Evolutionary conservation across 108 stramenopile genomes (phyloP).

Genomic region (Licmophora abbreviata): DNA sequence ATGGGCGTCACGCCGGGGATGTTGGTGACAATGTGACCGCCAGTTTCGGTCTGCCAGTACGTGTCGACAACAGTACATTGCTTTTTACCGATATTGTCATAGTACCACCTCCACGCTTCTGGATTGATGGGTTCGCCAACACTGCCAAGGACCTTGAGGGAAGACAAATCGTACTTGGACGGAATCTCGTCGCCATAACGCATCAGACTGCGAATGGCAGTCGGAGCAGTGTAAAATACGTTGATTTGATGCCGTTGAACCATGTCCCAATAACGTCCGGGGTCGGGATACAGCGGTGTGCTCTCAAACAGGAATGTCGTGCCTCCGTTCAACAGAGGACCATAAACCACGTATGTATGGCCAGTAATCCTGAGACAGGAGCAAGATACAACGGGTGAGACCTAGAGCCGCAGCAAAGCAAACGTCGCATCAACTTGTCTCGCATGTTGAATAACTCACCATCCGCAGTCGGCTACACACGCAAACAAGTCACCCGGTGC

Average conservation of each 20-base stretch:
- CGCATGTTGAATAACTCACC: constrained; percentile 29
- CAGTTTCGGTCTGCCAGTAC: constrained; percentile 99
- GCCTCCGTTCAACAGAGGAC: constrained; percentile 85
- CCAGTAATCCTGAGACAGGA: too few species aligned
- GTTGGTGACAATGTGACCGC: constrained; percentile 92
- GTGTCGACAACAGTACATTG: constrained; percentile 94
- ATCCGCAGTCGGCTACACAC: constrained; percentile 93
- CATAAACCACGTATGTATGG: constrained; percentile 94
- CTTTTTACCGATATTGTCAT: constrained; percentile 82
- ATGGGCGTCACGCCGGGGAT: constrained; percentile 93
- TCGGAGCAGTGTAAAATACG: constrained; percentile 87
- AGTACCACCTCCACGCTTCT: constrained; percentile 98
- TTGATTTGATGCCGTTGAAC: constrained; percentile 84
- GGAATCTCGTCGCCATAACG: constrained; percentile 80
- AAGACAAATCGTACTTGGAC: constrained; percentile 77
- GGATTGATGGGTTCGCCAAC: constrained; percentile 99
- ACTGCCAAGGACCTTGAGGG: constrained; percentile 85
- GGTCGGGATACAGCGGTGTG: constrained; percentile 90
- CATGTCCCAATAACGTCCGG: constrained; percentile 93
- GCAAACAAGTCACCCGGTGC: constrained; percentile 88
- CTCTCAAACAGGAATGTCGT: constrained; percentile 94
- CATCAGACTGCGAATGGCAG: constrained; percentile 96
- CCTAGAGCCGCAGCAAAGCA: too few species aligned
- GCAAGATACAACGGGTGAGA: too few species aligned
- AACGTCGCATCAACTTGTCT: too few species aligned